Evolutionary conservation across 2,329 filamentous ascomycete genomes (phyloP).

Genomic region (Fusarium brachygibbosum): DNA sequence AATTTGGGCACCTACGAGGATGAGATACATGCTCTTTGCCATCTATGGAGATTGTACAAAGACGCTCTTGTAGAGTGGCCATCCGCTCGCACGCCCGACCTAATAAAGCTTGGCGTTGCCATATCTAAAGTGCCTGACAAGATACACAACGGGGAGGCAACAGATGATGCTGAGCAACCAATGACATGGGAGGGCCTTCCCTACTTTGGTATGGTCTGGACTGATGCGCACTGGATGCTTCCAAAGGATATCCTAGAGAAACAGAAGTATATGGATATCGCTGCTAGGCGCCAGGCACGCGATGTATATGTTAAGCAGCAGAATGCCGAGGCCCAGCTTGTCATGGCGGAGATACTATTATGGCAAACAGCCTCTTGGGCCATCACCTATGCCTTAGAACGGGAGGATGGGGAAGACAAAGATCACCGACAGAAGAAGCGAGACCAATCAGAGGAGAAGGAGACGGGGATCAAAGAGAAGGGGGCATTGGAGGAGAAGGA

Average conservation of each 20-base stretch:
- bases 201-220: not conserved
- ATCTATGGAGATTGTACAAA: not conserved
- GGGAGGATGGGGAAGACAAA: not conserved
- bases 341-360: not conserved
- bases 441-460: not conserved
- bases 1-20: too few species aligned
- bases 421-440: not conserved
- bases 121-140: not conserved
- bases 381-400: not conserved
- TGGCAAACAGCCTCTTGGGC: not conserved
- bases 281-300: not conserved
- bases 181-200: not conserved
- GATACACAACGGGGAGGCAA: not conserved
- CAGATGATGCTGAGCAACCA: not conserved
- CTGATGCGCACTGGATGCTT: not conserved
- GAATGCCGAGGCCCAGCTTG: not conserved
- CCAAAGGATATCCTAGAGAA: not conserved
- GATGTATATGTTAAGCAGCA: not conserved
- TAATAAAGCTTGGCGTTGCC: not conserved
- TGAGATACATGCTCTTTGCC: too few species aligned
- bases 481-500: not conserved
- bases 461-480: not conserved
- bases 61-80: not conserved
- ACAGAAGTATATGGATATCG: not conserved
- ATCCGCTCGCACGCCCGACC: not conserved